These are phyloP conservation scores for Stemphylium beticola DNA, from an alignment of 2,329 filamentous ascomycete genomes.

Conservation along the genomic window DNA sequence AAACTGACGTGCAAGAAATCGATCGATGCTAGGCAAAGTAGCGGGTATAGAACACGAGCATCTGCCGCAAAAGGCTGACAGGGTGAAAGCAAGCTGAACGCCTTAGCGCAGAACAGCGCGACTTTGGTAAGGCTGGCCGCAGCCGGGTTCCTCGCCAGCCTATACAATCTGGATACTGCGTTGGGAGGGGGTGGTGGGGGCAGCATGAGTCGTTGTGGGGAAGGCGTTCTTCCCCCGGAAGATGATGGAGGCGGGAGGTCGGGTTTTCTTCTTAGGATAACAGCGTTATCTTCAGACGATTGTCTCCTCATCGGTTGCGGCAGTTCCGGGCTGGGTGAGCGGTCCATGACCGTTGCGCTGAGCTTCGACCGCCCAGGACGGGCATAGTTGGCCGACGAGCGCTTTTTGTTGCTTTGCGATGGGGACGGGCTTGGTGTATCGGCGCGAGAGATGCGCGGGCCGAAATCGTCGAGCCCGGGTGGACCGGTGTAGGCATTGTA, in stretches of 20 bases:
- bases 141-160: slow-evolving; percentile 37
- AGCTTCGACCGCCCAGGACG: slow-evolving; percentile 44
- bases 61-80: slow-evolving; percentile 77
- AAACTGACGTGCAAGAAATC: slow-evolving; percentile 57
- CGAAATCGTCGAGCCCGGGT: slow-evolving; percentile 42
- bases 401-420: slow-evolving; percentile 29
- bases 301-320: slow-evolving; percentile 20
- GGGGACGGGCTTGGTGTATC: slow-evolving; percentile 49
- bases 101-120: slow-evolving; percentile 70
- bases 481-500: slow-evolving; percentile 48
- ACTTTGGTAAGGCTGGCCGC: slow-evolving; percentile 57
- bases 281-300: slow-evolving; percentile 36
- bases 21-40: slow-evolving; percentile 71
- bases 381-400: slow-evolving; percentile 34
- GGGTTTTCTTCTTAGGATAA: slow-evolving; percentile 40
- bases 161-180: slow-evolving; percentile 13
- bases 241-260: slow-evolving; percentile 32
- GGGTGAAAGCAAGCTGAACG: slow-evolving; percentile 67
- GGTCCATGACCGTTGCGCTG: slow-evolving; percentile 38
- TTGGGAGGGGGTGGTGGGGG: slow-evolving; percentile 37
- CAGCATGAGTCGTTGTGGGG: slow-evolving; percentile 41
- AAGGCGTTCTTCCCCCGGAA: slow-evolving; percentile 16
- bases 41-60: slow-evolving; percentile 67
- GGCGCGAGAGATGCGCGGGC: slow-evolving; percentile 53
- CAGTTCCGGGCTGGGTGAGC: slow-evolving; percentile 44